Conservation (phyloP, 2,329 filamentous ascomycete species). For the Penicillium decumbens region DNA sequence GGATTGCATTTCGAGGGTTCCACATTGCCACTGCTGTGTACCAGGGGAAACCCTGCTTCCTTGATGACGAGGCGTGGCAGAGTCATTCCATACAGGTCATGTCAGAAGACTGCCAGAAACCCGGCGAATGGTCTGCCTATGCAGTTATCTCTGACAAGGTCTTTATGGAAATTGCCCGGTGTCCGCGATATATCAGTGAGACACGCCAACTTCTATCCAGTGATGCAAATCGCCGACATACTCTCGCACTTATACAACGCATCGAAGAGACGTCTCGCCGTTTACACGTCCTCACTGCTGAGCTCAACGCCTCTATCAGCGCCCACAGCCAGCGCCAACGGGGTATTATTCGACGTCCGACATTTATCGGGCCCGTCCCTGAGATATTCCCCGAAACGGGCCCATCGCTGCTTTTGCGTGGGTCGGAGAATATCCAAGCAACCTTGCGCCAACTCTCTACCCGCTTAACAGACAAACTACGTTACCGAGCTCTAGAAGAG, state of each 20-base stretch:
- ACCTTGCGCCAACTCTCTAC: constrained; percentile 18
- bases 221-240: not conserved
- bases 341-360: constrained; percentile 20
- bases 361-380: constrained; percentile 25
- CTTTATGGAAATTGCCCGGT: constrained; percentile 28
- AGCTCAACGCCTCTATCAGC: constrained; percentile 19
- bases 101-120: constrained; percentile 23
- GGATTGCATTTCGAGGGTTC: constrained; percentile 37
- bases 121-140: constrained; percentile 24
- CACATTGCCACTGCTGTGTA: constrained; percentile 35
- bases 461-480: constrained; percentile 15
- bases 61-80: constrained; percentile 34
- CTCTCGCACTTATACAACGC: constrained; percentile 10
- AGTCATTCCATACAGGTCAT: constrained; percentile 19
- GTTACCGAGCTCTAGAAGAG: constrained; percentile 8
- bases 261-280: constrained; percentile 16
- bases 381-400: constrained; percentile 23
- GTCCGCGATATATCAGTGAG: constrained; percentile 28
- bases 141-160: constrained; percentile 21
- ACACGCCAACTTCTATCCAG: constrained; percentile 13
- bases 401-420: constrained; percentile 24
- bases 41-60: constrained; percentile 33
- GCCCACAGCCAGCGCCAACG: constrained; percentile 23
- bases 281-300: constrained; percentile 7
- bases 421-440: constrained; percentile 22